Conservation (phyloP, 139 green algal species). For the Chlorella sp. region DNA sequence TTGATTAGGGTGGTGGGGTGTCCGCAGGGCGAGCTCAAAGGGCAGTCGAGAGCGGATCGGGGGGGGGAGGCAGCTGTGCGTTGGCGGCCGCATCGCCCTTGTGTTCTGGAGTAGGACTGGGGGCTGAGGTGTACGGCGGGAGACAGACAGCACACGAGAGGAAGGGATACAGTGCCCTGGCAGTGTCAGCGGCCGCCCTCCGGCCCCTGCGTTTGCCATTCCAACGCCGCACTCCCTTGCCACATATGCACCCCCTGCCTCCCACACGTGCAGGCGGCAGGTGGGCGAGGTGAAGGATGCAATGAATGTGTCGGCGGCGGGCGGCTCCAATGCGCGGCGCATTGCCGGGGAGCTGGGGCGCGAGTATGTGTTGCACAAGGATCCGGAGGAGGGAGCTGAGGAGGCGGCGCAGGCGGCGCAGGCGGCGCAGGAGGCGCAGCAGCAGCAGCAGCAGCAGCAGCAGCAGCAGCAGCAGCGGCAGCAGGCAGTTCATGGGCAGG, state of each 20-base stretch:
- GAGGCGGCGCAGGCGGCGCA: not conserved
- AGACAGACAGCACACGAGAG: no score
- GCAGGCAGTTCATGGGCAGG: not conserved
- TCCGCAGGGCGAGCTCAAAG: no score
- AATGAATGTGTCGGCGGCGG: constrained; percentile 28
- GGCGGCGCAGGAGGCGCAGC: not conserved
- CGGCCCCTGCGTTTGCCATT: not conserved
- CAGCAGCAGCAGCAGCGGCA: not conserved
- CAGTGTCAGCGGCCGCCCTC: not conserved
- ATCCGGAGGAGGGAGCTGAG: constrained; percentile 6
- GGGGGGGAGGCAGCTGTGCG: no score
- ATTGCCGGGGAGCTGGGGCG: constrained; percentile 67
- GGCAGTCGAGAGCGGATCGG: no score
- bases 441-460: not conserved
- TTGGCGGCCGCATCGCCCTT: no score
- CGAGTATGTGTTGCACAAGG: constrained; percentile 76
- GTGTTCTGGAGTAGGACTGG: no score
- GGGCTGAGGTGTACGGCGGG: not conserved
- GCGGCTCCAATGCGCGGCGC: constrained; percentile 25
- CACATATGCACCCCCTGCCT: not conserved
- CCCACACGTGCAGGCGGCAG: constrained; percentile 36
- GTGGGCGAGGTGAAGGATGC: constrained; percentile 55
- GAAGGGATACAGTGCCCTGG: not conserved
- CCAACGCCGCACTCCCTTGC: not conserved
- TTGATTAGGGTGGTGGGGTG: no score